Conservation (phyloP, 371 early-diverging fungal species). For the Rhizomucor pusillus region DNA sequence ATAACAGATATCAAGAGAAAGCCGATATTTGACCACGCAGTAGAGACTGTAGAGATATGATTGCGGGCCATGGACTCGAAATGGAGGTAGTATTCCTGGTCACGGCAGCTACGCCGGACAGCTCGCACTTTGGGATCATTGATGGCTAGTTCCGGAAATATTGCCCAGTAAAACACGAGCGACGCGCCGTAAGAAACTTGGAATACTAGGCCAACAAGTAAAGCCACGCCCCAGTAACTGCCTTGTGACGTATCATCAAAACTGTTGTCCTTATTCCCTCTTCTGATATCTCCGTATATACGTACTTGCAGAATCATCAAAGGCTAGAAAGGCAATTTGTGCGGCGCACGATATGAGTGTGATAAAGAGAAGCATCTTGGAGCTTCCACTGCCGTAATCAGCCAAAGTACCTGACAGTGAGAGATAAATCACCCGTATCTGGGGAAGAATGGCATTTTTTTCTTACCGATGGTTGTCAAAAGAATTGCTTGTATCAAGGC, state of each 20-base stretch:
- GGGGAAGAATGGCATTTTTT: not conserved
- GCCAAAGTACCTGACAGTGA: conserved; percentile 17
- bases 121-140: conserved; percentile 26
- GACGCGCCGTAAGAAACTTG: conserved; percentile 28
- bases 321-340: conserved; percentile 21
- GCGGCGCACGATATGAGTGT: conserved; percentile 25
- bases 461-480: conserved; percentile 20
- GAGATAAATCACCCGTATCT: no score
- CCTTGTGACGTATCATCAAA: not conserved
- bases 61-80: conserved; percentile 25
- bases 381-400: conserved; percentile 24
- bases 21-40: conserved; percentile 41
- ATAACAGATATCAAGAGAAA: conserved; percentile 24
- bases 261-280: not conserved
- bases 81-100: conserved; percentile 8
- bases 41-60: conserved; percentile 41
- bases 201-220: conserved; percentile 18
- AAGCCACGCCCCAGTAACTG: conserved; percentile 22
- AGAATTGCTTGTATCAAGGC: conserved; percentile 19
- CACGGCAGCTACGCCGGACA: conserved; percentile 10
- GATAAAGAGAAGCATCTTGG: conserved; percentile 15
- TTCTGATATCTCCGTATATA: not conserved
- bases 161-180: conserved; percentile 26
- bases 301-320: conserved; percentile 14
- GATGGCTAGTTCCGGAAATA: conserved; percentile 17